Percentiles rank a stretch among this genome's conserved stretches.
Conservation (phyloP, 768 basidiomycete genomes). For the Calocera viscosa region DNA sequence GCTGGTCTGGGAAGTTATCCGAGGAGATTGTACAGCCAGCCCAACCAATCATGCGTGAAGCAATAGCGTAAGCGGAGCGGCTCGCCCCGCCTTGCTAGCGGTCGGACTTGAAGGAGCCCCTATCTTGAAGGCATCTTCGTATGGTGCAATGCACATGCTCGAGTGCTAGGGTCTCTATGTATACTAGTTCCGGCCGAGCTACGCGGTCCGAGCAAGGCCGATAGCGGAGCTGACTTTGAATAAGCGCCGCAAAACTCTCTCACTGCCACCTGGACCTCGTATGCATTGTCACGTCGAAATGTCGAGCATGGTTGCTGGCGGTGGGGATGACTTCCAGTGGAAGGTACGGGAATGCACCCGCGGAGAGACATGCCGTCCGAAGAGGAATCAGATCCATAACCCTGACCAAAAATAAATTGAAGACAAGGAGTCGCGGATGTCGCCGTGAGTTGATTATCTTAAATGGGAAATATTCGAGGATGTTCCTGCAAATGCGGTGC, state of each 20-base stretch:
- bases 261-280: no score
- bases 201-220: not conserved
- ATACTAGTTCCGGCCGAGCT: not conserved
- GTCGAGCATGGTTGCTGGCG: not conserved
- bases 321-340: not conserved
- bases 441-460: not conserved
- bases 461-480: not conserved
- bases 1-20: not conserved
- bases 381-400: not conserved
- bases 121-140: no score
- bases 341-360: not conserved
- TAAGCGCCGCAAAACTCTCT: not conserved
- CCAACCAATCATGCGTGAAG: no score
- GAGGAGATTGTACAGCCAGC: not conserved
- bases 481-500: not conserved
- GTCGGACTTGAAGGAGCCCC: no score
- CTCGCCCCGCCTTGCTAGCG: no score
- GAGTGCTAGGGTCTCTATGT: not conserved
- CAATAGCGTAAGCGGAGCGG: no score
- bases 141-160: not conserved
- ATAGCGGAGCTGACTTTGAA: not conserved
- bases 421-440: no score
- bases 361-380: not conserved
- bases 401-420: no score
- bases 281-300: no score